These are phyloP conservation scores for Globisporangium spinosum DNA, from an alignment of 352 stramenopile species.

Conservation along the genomic window DNA sequence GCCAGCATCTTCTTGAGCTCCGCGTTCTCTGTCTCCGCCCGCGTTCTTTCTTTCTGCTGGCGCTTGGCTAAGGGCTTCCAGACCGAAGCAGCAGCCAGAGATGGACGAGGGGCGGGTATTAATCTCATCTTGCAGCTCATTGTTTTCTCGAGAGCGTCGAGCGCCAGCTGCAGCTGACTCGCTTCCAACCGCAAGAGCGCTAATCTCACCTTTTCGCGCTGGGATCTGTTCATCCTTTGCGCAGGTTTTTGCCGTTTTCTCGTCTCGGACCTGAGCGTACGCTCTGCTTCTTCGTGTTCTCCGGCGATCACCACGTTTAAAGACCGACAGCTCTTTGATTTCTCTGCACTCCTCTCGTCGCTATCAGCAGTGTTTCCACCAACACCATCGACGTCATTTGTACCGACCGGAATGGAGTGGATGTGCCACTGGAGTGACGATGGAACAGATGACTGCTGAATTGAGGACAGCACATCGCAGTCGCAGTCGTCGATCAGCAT, in stretches of 20 bases:
- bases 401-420: too few relatives aligned
- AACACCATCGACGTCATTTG: not conserved
- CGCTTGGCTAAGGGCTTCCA: slow-evolving; percentile 40
- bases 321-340: not conserved
- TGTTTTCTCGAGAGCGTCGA: not conserved
- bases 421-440: not conserved
- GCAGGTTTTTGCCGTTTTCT: not conserved
- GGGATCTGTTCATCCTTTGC: not conserved
- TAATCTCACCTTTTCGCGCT: not conserved
- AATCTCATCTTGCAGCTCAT: not conserved
- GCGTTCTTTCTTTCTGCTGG: slow-evolving; percentile 30
- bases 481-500: not conserved
- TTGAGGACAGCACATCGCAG: not conserved
- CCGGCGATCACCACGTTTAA: too few relatives aligned
- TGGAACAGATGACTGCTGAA: not conserved
- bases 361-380: too few relatives aligned
- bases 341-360: not conserved
- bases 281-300: not conserved
- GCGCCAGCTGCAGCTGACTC: not conserved
- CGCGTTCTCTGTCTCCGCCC: slow-evolving; percentile 37
- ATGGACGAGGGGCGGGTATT: not conserved
- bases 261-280: not conserved
- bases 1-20: slow-evolving; percentile 39
- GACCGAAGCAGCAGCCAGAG: not conserved
- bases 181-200: not conserved